Percentiles rank a stretch among this genome's conserved stretches.
Conservation (phyloP, 805 yeast genomes). For the Cyberlindnera bimundalis region DNA sequence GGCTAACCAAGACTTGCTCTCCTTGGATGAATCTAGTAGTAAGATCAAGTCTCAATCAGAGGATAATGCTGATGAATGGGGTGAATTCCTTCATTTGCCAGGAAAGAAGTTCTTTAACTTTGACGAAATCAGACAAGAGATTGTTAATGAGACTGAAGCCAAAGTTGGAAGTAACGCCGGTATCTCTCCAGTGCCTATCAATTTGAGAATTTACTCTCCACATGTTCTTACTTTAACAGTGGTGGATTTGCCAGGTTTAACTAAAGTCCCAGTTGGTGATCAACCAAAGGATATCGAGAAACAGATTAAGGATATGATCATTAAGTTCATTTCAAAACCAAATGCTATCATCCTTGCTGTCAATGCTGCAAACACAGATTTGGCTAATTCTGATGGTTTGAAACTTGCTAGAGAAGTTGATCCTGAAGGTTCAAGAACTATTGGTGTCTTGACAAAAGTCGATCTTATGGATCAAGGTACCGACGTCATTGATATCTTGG, state of each 20-base stretch:
- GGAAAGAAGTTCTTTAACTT: slow-evolving; percentile 84
- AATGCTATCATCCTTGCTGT: slow-evolving; percentile 93
- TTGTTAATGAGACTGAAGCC: slow-evolving; percentile 86
- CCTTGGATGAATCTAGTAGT: slow-evolving; percentile 34
- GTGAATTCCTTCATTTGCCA: slow-evolving; percentile 92
- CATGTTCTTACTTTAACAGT: slow-evolving; percentile 90
- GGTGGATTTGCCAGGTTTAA: slow-evolving; percentile 95
- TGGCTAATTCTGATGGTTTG: slow-evolving; percentile 95
- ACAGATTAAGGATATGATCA: slow-evolving; percentile 88
- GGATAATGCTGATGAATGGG: slow-evolving; percentile 88
- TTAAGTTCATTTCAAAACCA: slow-evolving; percentile 92
- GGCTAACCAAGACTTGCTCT: slow-evolving; percentile 28
- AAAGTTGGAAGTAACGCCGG: slow-evolving; percentile 83
- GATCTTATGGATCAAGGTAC: slow-evolving; percentile 99
- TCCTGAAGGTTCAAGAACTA: slow-evolving; percentile 93
- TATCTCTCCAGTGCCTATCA: slow-evolving; percentile 88
- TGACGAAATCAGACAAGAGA: slow-evolving; percentile 84
- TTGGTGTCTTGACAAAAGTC: slow-evolving; percentile 94
- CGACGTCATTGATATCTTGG: slow-evolving; percentile 90
- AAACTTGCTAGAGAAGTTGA: slow-evolving; percentile 97
- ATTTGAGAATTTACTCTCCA: slow-evolving; percentile 89
- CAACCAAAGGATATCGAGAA: slow-evolving; percentile 96
- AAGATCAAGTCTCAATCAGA: slow-evolving; percentile 53
- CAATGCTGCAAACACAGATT: slow-evolving; percentile 93
- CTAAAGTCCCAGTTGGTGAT: slow-evolving; percentile 98